phyloP scores from a whole-genome alignment of 2,329 filamentous ascomycete genomes.

The Cladosporium sp. region DNA sequence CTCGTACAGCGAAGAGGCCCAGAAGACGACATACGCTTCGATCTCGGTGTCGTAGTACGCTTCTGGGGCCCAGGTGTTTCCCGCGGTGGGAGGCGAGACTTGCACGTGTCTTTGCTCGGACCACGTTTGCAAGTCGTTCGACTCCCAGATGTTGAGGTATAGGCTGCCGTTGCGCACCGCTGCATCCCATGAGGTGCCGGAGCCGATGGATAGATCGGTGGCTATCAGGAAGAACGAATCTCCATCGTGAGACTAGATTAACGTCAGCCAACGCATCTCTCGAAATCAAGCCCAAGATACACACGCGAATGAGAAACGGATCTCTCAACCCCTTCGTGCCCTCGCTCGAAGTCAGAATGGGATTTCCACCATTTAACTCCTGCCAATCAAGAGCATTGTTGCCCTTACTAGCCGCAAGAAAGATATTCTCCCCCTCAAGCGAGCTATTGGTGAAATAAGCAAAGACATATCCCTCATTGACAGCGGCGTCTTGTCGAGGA shows the following conservation, averaged over 20 bases:
- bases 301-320: conserved; percentile 47
- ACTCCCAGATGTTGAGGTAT: conserved; percentile 54
- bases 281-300: neutral
- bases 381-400: conserved; percentile 51
- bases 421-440: conserved; percentile 49
- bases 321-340: conserved; percentile 51
- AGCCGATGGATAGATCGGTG: conserved; percentile 52
- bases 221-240: conserved; percentile 51
- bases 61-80: conserved; percentile 54
- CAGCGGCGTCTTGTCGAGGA: neutral
- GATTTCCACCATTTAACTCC: conserved; percentile 47
- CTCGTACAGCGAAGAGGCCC: conserved; percentile 46
- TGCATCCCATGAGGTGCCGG: conserved; percentile 50
- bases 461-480: conserved; percentile 45
- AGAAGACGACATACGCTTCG: conserved; percentile 43
- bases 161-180: conserved; percentile 45
- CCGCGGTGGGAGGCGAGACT: conserved; percentile 47
- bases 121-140: conserved; percentile 48
- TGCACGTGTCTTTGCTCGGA: conserved; percentile 47
- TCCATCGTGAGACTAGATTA: conserved; percentile 41
- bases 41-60: conserved; percentile 47
- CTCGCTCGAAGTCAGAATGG: conserved; percentile 42
- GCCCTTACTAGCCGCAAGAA: conserved; percentile 48
- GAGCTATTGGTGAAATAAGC: conserved; percentile 49
- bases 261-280: no score